Base-by-base conservation (phyloP, 2,329 filamentous ascomycete species). In the Alternaria burnsii region DNA sequence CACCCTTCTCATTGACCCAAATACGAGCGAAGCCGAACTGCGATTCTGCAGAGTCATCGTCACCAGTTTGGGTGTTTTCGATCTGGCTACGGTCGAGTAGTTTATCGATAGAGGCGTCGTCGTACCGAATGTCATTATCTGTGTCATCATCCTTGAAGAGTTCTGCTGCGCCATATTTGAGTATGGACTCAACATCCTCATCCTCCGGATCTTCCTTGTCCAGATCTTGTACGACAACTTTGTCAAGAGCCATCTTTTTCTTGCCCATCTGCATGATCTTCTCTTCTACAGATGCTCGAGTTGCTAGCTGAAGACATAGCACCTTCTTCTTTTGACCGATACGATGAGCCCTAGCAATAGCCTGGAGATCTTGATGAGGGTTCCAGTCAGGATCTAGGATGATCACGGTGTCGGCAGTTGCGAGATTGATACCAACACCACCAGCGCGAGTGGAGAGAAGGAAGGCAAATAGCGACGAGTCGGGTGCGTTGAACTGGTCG, bases 311-410 rank as follows among this genome's bases (percentile, higher is more conserved):
- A 72, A 98, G 97, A 67, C 96, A 97, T 2, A 99, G 85, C 0
- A 99, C 95, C 71, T 96, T 97, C 68, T 95, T 93, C 78, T 93
- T 93, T 79, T 99, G 96, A 0, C 96, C 96, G 65, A 99, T 98
- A 26, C 95, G 90, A 78, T 99, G 95, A 18, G 94, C 95, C 66
- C 96, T 89, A 30, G 94, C 97, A 30, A 99, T 85, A 0, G 95
- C 95, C 77, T 99, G 95, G 41, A 99, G 91, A 72, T 99, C 96
- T 78, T 99, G 95, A 74, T 99, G 95, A 0, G 95, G 95, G 63
- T 99, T 99, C 83, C 97, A 98, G 74, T 99, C 95, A 0, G 93
- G 93, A 71, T 99, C 94, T 67, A 98, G 88, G 67, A 99, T 97
- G 66, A 99, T 97, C 62, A 99, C 96, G 0, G 95, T 99, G 74